Percentiles rank a stretch among this genome's conserved stretches.
Conservation (phyloP, 2,329 filamentous ascomycete species). For the Aspergillus fischeri region DNA sequence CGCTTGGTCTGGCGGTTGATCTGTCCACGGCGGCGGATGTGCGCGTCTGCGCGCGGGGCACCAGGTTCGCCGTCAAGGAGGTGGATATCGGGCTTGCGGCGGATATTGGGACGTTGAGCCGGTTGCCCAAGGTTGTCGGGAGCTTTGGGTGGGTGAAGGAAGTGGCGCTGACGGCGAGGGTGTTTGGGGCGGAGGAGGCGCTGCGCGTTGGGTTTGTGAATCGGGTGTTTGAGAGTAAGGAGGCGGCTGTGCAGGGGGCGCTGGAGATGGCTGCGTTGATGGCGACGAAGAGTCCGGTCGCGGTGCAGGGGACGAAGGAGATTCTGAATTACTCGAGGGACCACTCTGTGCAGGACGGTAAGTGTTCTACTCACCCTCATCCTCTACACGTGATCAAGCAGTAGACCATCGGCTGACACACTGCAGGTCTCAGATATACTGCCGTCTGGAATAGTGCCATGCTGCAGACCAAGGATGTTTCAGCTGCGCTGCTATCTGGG, state of each 20-base stretch:
- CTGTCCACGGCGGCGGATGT: slow-evolving; percentile 42
- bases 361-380: slow-evolving; percentile 25
- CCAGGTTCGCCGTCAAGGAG: slow-evolving; percentile 44
- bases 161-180: slow-evolving; percentile 41
- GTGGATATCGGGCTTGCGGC: slow-evolving; percentile 49
- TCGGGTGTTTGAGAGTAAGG: slow-evolving; percentile 48
- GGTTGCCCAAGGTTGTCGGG: slow-evolving; percentile 46
- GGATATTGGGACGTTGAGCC: slow-evolving; percentile 45
- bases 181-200: slow-evolving; percentile 45
- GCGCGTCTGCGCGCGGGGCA: slow-evolving; percentile 34
- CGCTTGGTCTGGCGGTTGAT: slow-evolving; percentile 75
- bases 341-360: slow-evolving; percentile 70
- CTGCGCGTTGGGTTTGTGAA: slow-evolving; percentile 42
- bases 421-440: slow-evolving; percentile 70
- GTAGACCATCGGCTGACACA: background rate
- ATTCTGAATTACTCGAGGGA: slow-evolving; percentile 78
- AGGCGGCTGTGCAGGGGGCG: slow-evolving; percentile 58
- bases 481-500: slow-evolving; percentile 68
- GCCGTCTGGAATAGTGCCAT: slow-evolving; percentile 81
- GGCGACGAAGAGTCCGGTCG: slow-evolving; percentile 79
- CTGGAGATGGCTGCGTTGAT: slow-evolving; percentile 62
- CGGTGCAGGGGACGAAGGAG: slow-evolving; percentile 83
- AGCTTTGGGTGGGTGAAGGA: slow-evolving; percentile 47
- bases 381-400: background rate
- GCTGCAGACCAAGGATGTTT: slow-evolving; percentile 75